Base-by-base conservation (phyloP, 2,329 filamentous ascomycete genomes). In the Arthrobotrys megalospora region DNA sequence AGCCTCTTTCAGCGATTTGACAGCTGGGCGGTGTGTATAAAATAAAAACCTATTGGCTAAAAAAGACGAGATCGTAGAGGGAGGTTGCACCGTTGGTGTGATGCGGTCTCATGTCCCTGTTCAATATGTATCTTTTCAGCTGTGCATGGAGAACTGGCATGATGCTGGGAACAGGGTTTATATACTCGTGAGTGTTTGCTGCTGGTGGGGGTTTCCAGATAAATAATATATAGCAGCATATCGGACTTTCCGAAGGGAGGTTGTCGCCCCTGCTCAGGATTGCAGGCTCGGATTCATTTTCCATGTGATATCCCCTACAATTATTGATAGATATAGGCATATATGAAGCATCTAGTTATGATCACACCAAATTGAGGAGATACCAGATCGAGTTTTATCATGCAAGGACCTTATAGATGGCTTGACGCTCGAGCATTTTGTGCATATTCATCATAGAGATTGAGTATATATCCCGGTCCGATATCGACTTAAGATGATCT, bases 391-490 rank as follows among this genome's bases (percentile, higher is more conserved):
- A n/a, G 11, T 1, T 36, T 14, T 12, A 58, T 1, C 19, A 58
- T 36, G 52, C 52, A 58, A 32, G 52, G 21, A 38, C 52, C 52
- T n/a, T 38, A 38, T 34, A 12, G 7, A 8, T 38, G 52, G 52
- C 52, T 38, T 58, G 34, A 34, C 52, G 52, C 52, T 58, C 52
- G 52, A 38, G 52, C 52, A 14, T 41, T 58, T 58, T n/a, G 32
- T 58, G 52, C 52, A 58, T 38, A 12, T 6, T 12, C 14, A 3
- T 6, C 14, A 8, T 45, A 38, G 2, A 12, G 7, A 38, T 8
- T 12, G 3, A 38, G 36, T 8, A 38, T 45, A 8, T n/a, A 16
- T 45, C 41, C 41, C 41, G 6, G 14, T 6, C n/a, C 11, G 8
- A 8, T 32, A 53, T 53, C 24, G 12, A 53, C 7, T 19, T 2